Percentiles rank a stretch among this genome's conserved stretches.
These are phyloP conservation scores for Hypoxylon subgilvum DNA, from an alignment of 495 filamentous ascomycete species.

Conservation along the genomic window DNA sequence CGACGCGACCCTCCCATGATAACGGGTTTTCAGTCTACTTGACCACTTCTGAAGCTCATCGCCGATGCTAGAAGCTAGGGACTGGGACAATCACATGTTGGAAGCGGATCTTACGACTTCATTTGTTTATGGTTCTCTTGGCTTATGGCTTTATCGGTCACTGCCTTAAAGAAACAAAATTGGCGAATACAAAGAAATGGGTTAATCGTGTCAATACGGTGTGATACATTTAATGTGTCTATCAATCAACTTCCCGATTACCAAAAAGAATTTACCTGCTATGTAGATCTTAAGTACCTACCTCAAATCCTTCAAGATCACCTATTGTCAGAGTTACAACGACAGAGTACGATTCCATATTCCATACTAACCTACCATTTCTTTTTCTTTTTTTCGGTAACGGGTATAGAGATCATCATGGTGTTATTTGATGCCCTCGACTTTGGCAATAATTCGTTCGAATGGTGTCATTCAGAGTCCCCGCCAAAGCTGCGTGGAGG, in stretches of 20 bases:
- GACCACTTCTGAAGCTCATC: background rate
- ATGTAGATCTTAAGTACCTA: background rate
- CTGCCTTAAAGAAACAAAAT: constrained; percentile 1
- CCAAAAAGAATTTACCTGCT: background rate
- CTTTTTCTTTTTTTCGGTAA: no score
- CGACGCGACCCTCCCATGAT: background rate
- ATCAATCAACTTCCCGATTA: background rate
- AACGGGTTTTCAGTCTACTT: background rate
- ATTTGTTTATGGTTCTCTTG: background rate
- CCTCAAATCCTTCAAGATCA: no score
- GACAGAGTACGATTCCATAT: no score
- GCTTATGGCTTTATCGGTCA: background rate
- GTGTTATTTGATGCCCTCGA: background rate
- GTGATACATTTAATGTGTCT: no score
- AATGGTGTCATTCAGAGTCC: background rate
- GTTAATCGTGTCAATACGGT: background rate
- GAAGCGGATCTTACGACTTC: background rate
- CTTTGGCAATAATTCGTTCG: constrained; percentile 1
- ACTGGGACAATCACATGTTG: constrained; percentile 3
- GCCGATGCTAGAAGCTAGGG: background rate
- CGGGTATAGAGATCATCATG: no score
- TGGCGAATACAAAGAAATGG: background rate
- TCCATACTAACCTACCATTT: no score
- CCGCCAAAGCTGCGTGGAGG: constrained; percentile 3
- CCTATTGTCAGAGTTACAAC: no score